Conservation (phyloP, 768 basidiomycete species). For the Boletellus emodensis region DNA sequence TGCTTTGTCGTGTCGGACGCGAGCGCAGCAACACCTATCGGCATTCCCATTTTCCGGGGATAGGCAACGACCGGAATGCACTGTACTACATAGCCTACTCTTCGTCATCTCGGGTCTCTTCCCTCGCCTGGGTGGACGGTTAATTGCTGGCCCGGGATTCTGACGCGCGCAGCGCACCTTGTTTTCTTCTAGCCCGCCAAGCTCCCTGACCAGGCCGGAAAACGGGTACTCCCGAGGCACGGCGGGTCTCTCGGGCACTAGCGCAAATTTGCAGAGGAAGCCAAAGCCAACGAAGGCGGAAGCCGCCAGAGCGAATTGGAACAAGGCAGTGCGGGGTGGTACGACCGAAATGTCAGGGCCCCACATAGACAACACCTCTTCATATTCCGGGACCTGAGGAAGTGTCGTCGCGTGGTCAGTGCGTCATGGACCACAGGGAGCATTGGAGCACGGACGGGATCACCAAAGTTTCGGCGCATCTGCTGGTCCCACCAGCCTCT, state of each 20-base stretch:
- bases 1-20: neutral
- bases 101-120: conserved; percentile 30
- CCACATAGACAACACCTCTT: conserved; percentile 84
- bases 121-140: conserved; percentile 32
- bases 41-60: conserved; percentile 2
- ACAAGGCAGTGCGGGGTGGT: conserved; percentile 54
- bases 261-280: conserved; percentile 49
- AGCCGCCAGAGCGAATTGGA: conserved; percentile 60
- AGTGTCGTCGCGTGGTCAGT: conserved; percentile 13
- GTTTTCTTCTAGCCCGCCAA: conserved; percentile 75
- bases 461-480: conserved; percentile 77
- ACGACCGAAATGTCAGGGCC: conserved; percentile 73
- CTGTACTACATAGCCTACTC: conserved; percentile 27
- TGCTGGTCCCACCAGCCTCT: conserved; percentile 74
- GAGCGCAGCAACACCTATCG: neutral
- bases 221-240: conserved; percentile 75
- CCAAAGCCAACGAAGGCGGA: conserved; percentile 64
- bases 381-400: conserved; percentile 69
- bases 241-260: conserved; percentile 60
- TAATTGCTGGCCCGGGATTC: neutral
- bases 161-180: conserved; percentile 46
- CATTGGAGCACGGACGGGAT: conserved; percentile 50
- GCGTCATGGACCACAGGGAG: neutral
- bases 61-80: neutral
- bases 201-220: conserved; percentile 67